Conservation (phyloP, 2,329 filamentous ascomycete species). For the Aureobasidium zeae region DNA sequence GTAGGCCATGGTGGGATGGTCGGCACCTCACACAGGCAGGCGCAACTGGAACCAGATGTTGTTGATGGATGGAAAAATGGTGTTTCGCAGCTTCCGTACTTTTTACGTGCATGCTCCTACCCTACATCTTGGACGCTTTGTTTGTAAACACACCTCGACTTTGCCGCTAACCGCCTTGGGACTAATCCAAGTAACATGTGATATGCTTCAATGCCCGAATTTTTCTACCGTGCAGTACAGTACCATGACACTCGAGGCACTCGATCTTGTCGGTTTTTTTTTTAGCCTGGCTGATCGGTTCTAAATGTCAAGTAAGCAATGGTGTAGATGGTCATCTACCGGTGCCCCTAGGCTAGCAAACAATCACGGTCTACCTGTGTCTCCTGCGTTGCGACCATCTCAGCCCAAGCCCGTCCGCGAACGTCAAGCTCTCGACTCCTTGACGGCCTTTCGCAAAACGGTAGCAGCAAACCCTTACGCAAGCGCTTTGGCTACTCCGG, state of each 20-base stretch:
- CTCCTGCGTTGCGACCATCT: conserved; percentile 1
- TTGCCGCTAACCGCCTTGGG: background rate
- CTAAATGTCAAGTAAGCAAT: conserved; percentile 2
- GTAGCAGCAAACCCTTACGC: conserved; percentile 57
- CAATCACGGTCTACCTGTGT: conserved; percentile 2
- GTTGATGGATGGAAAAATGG: conserved; percentile 13
- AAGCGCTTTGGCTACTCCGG: conserved; percentile 50
- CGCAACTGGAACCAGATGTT: conserved; percentile 11
- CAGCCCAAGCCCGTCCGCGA: background rate
- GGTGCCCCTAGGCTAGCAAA: no score
- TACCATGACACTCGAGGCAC: no score
- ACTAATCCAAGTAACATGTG: conserved; percentile 5
- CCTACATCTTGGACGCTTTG: no score
- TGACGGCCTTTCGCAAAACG: conserved; percentile 47
- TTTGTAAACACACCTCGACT: no score
- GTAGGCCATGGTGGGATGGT: conserved; percentile 33
- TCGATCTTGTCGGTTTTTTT: no score
- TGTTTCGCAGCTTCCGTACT: background rate
- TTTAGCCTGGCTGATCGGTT: no score
- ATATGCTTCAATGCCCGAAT: no score
- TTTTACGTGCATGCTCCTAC: background rate
- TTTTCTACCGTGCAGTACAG: no score
- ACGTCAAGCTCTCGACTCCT: conserved; percentile 13
- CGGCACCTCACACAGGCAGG: conserved; percentile 2
- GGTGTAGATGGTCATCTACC: background rate